A percentile compares a stretch with the other conserved stretches of the same genome.
phyloP scores from a whole-genome alignment of 129 eudicot genomes.

The Lonicera japonica region DNA sequence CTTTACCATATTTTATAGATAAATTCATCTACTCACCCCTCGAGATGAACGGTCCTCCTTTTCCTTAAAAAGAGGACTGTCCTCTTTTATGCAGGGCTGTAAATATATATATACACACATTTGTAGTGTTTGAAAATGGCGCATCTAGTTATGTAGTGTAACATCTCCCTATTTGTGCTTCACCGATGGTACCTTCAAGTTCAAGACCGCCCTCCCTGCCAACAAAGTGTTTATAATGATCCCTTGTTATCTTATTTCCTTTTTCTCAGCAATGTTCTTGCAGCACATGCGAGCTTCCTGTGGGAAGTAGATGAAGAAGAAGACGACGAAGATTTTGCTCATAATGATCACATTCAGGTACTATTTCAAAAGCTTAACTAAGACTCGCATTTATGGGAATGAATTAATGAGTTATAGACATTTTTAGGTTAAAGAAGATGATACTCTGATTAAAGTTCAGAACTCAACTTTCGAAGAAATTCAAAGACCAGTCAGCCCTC shows the following conservation, averaged over 20 bases:
- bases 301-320: constrained; percentile 67
- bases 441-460: not conserved
- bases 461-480: constrained; percentile 10
- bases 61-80: too few species aligned
- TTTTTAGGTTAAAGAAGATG: constrained; percentile 10
- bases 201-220: too few species aligned
- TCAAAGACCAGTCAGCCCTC: constrained; percentile 25
- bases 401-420: not conserved
- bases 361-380: not conserved
- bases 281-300: constrained; percentile 82
- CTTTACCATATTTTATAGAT: too few species aligned
- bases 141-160: too few species aligned
- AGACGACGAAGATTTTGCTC: constrained; percentile 24
- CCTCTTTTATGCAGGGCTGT: too few species aligned
- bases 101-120: too few species aligned
- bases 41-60: too few species aligned
- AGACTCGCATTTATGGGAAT: not conserved
- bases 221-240: too few species aligned
- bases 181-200: too few species aligned
- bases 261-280: constrained; percentile 61
- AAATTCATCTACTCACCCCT: too few species aligned
- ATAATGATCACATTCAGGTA: constrained; percentile 28
- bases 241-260: not conserved
- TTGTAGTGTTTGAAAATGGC: too few species aligned
- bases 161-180: too few species aligned